Evolutionary conservation across 257 asterid species (phyloP).

Genomic region (Anisodus acutangulus): DNA sequence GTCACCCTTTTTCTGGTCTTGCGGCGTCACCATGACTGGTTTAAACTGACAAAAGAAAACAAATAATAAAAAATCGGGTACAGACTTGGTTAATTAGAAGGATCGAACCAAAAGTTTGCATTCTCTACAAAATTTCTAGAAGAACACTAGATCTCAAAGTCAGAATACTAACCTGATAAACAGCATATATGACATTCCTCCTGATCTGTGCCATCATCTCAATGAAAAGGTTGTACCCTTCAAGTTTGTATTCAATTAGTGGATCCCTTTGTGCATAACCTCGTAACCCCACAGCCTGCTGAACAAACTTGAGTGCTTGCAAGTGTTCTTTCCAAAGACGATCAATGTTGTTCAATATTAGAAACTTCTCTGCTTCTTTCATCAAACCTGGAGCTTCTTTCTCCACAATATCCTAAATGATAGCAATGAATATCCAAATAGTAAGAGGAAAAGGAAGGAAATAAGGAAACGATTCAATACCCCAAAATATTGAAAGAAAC

Average conservation of each 20-base stretch:
- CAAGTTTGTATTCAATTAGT: slow-evolving; percentile 93
- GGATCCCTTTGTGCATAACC: slow-evolving; percentile 99
- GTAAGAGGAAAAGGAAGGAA: slow-evolving; percentile 5
- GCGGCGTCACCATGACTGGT: slow-evolving; percentile 84
- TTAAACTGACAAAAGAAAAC: slow-evolving; percentile 62
- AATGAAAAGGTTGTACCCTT: slow-evolving; percentile 97
- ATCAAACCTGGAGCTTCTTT: slow-evolving; percentile 91
- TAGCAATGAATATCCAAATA: background rate
- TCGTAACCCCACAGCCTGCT: slow-evolving; percentile 96
- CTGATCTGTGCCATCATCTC: slow-evolving; percentile 99
- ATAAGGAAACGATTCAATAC: background rate
- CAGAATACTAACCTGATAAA: slow-evolving; percentile 72
- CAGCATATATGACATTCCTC: slow-evolving; percentile 92
- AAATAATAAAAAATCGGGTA: background rate
- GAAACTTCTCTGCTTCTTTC: slow-evolving; percentile 96
- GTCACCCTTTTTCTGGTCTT: slow-evolving; percentile 43
- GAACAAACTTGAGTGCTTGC: slow-evolving; percentile 99
- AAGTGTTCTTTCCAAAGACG: slow-evolving; percentile 98
- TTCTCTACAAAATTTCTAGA: background rate
- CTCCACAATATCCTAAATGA: slow-evolving; percentile 80
- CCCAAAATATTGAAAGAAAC: background rate
- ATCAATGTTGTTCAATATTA: slow-evolving; percentile 90
- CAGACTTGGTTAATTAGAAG: background rate
- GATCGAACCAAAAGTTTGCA: background rate
- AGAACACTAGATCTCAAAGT: slow-evolving; percentile 7